Evolutionary conservation across 2,329 filamentous ascomycete genomes (phyloP).

Genomic region (Verticillium zaregamsianum): DNA sequence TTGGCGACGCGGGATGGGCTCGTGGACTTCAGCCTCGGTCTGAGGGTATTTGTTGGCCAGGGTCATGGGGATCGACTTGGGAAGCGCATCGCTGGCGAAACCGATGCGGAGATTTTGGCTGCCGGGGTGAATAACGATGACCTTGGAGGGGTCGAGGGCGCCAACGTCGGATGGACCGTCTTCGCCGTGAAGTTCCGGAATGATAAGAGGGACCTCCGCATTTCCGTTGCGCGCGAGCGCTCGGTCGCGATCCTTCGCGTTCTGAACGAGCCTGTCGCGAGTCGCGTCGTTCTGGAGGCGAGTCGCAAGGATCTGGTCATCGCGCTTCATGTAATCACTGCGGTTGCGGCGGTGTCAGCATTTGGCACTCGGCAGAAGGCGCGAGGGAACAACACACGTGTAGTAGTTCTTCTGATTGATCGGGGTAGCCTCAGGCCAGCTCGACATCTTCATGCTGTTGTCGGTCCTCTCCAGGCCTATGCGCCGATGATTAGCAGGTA

Average conservation of each 20-base stretch:
- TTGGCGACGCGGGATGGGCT: constrained; percentile 70
- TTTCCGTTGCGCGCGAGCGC: constrained; percentile 72
- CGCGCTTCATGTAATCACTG: constrained; percentile 96
- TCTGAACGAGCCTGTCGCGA: constrained; percentile 77
- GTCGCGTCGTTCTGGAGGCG: constrained; percentile 85
- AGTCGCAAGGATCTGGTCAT: constrained; percentile 90
- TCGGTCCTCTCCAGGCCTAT: constrained; percentile 91
- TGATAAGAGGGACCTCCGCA: constrained; percentile 58
- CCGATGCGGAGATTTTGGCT: constrained; percentile 95
- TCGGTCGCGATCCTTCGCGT: constrained; percentile 82
- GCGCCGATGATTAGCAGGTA: background rate
- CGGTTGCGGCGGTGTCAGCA: constrained; percentile 17
- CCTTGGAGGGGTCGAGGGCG: constrained; percentile 72
- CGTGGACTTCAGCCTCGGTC: constrained; percentile 80
- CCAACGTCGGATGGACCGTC: constrained; percentile 52
- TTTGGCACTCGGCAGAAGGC: background rate
- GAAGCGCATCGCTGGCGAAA: constrained; percentile 90
- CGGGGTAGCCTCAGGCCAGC: constrained; percentile 85
- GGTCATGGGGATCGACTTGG: constrained; percentile 90
- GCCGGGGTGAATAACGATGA: constrained; percentile 91
- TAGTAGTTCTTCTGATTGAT: constrained; percentile 99
- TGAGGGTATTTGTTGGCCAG: constrained; percentile 74
- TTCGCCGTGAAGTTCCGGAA: constrained; percentile 56
- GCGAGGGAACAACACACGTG: constrained; percentile 55
- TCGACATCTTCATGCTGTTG: constrained; percentile 95